Evolutionary conservation across 305 asterid genomes (phyloP).

Genomic region (Fraxinus platypoda): DNA sequence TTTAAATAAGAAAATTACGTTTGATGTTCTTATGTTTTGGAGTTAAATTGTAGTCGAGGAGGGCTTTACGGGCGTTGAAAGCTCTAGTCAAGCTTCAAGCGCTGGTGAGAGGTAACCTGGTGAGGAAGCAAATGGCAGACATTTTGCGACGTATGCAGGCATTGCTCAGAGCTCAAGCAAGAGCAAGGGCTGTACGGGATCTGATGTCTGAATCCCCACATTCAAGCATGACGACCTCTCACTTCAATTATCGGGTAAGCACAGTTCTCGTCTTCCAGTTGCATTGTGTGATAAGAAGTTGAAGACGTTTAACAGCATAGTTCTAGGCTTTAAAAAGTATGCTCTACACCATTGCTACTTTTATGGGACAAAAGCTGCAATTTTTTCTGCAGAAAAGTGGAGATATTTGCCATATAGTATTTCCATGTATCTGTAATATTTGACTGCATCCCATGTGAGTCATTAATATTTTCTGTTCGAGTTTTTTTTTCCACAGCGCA

Average conservation of each 20-base stretch:
- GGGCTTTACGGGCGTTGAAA: conserved; percentile 79
- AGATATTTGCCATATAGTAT: too few relatives aligned
- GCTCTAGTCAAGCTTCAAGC: conserved; percentile 89
- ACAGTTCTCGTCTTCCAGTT: conserved; percentile 1
- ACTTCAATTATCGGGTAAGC: conserved; percentile 45
- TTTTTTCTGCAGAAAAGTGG: too few relatives aligned
- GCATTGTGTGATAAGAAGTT: conserved; percentile 9
- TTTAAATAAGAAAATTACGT: not conserved
- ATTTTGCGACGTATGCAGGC: conserved; percentile 55
- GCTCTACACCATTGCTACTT: not conserved
- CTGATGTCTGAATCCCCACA: conserved; percentile 51
- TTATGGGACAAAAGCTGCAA: conserved; percentile 1
- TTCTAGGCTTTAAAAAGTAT: not conserved
- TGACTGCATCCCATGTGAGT: not conserved
- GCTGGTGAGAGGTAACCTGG: conserved; percentile 70
- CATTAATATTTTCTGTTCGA: not conserved
- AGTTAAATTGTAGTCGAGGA: conserved; percentile 47
- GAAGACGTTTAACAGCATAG: not conserved
- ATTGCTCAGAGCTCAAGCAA: conserved; percentile 54
- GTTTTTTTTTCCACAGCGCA: too few relatives aligned
- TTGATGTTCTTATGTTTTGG: not conserved
- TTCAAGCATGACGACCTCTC: conserved; percentile 50
- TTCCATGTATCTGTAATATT: too few relatives aligned
- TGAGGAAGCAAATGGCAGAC: conserved; percentile 64
- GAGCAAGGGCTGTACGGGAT: conserved; percentile 51